Evolutionary conservation across 2,329 filamentous ascomycete species (phyloP).

Genomic region (Aspergillus proliferans): DNA sequence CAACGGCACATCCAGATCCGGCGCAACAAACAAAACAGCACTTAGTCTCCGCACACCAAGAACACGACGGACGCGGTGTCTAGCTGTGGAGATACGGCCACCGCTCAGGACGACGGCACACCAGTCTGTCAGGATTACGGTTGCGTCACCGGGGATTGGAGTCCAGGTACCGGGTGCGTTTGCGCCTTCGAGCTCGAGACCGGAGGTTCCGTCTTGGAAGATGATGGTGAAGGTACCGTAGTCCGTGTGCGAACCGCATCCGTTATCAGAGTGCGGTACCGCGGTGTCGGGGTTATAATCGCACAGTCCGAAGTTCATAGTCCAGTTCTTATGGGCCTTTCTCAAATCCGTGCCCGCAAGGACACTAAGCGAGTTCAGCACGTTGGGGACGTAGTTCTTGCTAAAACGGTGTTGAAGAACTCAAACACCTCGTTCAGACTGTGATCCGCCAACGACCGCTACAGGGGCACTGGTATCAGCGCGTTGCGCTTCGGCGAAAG

Average conservation of each 20-base stretch:
- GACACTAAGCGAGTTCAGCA: constrained; percentile 2
- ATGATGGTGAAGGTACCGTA: constrained; percentile 3
- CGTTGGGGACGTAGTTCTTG: neutral
- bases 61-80: constrained; percentile 2
- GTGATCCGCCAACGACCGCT: neutral
- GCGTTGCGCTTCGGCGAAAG: constrained; percentile 1
- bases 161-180: neutral
- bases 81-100: constrained; percentile 1
- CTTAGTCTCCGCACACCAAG: constrained; percentile 3
- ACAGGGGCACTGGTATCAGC: neutral
- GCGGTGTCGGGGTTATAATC: constrained; percentile 3
- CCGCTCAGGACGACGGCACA: constrained; percentile 4
- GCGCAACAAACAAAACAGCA: constrained; percentile 4
- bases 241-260: constrained; percentile 5
- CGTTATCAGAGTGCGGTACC: neutral
- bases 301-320: constrained; percentile 3
- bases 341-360: constrained; percentile 3
- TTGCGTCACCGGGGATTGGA: constrained; percentile 1
- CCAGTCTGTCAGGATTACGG: constrained; percentile 4
- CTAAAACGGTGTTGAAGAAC: constrained; percentile 1
- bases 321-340: neutral
- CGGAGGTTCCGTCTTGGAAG: constrained; percentile 6
- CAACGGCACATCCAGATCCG: neutral
- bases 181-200: constrained; percentile 2
- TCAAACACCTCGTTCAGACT: neutral